Percentiles rank a stretch among this genome's conserved stretches.
Evolutionary conservation across 1,284 basidiomycete species (phyloP).

Genomic region (Moniliophthora roreri): DNA sequence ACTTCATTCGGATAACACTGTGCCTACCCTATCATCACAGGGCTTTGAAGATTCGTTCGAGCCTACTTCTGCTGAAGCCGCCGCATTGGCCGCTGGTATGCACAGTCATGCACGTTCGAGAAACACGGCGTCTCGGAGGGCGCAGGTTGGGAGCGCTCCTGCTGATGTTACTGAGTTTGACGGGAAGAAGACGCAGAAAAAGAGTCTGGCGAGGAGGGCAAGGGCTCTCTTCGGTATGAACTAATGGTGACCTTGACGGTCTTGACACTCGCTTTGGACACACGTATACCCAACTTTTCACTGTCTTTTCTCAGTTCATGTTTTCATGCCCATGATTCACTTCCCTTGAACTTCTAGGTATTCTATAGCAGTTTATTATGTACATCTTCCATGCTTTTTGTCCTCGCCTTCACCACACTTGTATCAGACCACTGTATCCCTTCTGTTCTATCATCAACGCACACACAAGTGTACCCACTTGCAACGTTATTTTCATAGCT

Average conservation of each 20-base stretch:
- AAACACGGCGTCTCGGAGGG: neutral
- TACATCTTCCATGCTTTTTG: no score
- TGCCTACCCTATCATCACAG: neutral
- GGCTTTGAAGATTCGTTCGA: slow-evolving; percentile 15
- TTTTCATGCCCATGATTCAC: no score
- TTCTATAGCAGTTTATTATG: no score
- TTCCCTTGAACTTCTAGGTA: no score
- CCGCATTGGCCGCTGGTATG: slow-evolving; percentile 2
- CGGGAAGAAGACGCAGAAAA: slow-evolving; percentile 15
- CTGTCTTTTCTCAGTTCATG: no score
- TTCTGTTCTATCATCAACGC: no score
- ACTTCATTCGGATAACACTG: slow-evolving; percentile 7
- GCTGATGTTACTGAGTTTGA: slow-evolving; percentile 1
- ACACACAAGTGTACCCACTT: no score
- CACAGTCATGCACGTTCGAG: neutral
- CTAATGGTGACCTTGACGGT: neutral
- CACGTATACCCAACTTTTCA: no score
- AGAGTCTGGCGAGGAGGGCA: slow-evolving; percentile 42
- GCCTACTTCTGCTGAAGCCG: slow-evolving; percentile 4
- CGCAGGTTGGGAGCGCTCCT: neutral
- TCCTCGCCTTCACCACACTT: no score
- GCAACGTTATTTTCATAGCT: no score
- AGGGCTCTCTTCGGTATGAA: slow-evolving; percentile 58
- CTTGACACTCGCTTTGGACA: no score
- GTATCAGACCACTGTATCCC: no score